Evolutionary conservation across 2,329 filamentous ascomycete species (phyloP).

Genomic region (Triangularia verruculosa): DNA sequence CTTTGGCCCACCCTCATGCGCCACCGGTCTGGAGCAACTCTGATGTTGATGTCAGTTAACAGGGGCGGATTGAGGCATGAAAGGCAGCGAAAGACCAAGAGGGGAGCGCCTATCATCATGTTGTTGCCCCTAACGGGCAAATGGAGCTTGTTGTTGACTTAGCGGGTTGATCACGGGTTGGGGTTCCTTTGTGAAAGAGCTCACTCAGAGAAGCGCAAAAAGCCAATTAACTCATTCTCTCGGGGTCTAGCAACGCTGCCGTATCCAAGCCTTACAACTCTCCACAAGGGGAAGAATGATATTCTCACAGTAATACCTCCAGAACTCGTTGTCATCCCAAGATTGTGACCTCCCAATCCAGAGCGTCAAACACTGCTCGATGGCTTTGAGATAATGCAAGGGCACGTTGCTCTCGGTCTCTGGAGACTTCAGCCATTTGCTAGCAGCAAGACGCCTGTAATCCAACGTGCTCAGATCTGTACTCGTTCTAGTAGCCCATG

Average conservation of each 20-base stretch:
- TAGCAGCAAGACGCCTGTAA: background rate
- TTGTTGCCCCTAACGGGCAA: too few relatives aligned
- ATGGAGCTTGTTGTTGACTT: too few relatives aligned
- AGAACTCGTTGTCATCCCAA: background rate
- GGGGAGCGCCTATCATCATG: too few relatives aligned
- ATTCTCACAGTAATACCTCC: background rate
- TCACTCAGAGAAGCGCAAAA: too few relatives aligned
- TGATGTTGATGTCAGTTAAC: too few relatives aligned
- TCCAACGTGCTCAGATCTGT: background rate
- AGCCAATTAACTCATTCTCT: background rate
- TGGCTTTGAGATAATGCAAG: background rate
- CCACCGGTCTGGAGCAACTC: too few relatives aligned
- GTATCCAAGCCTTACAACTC: background rate
- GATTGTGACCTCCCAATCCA: background rate
- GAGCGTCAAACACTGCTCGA: background rate
- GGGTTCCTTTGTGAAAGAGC: too few relatives aligned
- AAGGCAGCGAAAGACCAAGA: too few relatives aligned
- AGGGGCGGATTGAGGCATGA: too few relatives aligned
- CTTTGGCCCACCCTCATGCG: too few relatives aligned
- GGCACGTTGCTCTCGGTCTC: background rate
- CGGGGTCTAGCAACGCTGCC: background rate
- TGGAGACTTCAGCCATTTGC: background rate
- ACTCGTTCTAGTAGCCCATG: background rate
- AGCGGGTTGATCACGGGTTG: too few relatives aligned
- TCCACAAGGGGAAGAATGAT: background rate